These are phyloP conservation scores for Cicer chorassanicum DNA, from an alignment of 306 rosid species.

Conservation along the genomic window DNA sequence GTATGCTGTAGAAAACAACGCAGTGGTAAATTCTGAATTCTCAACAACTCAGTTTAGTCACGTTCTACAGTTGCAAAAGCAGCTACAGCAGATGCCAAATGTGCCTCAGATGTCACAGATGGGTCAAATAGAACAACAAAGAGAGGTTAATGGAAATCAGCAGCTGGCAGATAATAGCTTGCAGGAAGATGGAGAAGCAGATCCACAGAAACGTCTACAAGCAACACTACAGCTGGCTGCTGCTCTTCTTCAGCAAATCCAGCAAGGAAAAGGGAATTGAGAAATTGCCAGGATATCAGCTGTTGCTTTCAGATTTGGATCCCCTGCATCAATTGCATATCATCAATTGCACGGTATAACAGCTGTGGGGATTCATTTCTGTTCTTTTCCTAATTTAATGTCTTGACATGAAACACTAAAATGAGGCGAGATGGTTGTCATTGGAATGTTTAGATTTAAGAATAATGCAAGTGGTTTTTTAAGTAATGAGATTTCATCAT, in stretches of 20 bases:
- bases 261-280: constrained; percentile 84
- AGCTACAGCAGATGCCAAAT: constrained; percentile 55
- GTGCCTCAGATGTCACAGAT: constrained; percentile 50
- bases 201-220: constrained; percentile 88
- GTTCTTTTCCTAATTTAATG: not conserved
- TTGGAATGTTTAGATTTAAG: constrained; percentile 14
- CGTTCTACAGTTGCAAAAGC: constrained; percentile 60
- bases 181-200: constrained; percentile 68
- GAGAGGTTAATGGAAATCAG: constrained; percentile 64
- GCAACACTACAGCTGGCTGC: constrained; percentile 96
- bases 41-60: constrained; percentile 64
- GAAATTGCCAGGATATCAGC: not conserved
- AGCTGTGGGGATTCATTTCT: too few species aligned
- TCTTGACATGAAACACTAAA: not conserved
- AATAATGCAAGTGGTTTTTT: constrained; percentile 30
- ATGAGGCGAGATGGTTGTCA: constrained; percentile 31
- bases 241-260: constrained; percentile 92
- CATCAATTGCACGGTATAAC: too few species aligned
- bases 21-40: constrained; percentile 51
- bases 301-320: not conserved
- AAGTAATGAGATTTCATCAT: constrained; percentile 33
- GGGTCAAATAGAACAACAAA: constrained; percentile 64
- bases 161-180: constrained; percentile 45
- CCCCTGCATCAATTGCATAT: too few species aligned
- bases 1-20: constrained; percentile 53